These are phyloP conservation scores for Adenanthera pavonina DNA, from an alignment of 306 rosid species.

Conservation along the genomic window DNA sequence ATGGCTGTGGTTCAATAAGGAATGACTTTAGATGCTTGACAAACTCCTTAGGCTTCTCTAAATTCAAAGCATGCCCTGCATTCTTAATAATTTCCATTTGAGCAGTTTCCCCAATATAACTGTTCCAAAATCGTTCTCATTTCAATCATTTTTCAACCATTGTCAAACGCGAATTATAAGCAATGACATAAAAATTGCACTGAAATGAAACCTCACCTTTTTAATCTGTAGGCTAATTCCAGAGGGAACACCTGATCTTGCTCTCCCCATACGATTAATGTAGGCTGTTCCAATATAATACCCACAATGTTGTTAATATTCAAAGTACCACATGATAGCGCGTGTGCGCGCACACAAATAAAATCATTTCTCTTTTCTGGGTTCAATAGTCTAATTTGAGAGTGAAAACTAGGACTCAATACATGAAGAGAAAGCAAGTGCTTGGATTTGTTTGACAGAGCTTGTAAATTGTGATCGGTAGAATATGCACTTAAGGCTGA, in stretches of 20 bases:
- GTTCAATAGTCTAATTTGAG: neutral
- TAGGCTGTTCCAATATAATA: constrained; percentile 45
- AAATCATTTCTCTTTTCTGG: neutral
- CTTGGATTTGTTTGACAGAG: constrained; percentile 4
- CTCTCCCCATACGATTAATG: constrained; percentile 72
- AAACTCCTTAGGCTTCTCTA: constrained; percentile 66
- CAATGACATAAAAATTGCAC: constrained; percentile 9
- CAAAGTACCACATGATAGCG: neutral
- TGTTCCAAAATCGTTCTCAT: constrained; percentile 36
- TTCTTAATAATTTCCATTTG: constrained; percentile 54
- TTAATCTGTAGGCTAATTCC: constrained; percentile 66
- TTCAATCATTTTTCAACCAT: neutral
- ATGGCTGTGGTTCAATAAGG: constrained; percentile 43
- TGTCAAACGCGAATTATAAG: constrained; percentile 20
- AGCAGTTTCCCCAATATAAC: constrained; percentile 59
- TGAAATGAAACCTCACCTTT: constrained; percentile 46
- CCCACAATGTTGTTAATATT: constrained; percentile 25
- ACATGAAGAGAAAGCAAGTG: constrained; percentile 22
- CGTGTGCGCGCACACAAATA: too few relatives aligned
- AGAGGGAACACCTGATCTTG: constrained; percentile 69
- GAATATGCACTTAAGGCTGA: neutral
- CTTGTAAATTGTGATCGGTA: neutral
- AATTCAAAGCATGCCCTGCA: constrained; percentile 74
- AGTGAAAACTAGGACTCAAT: neutral
- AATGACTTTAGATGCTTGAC: constrained; percentile 54